A percentile compares a stretch with the other conserved stretches of the same genome.
Conservation (phyloP, 1,284 basidiomycete genomes). For the Neolentinus lepideus region DNA sequence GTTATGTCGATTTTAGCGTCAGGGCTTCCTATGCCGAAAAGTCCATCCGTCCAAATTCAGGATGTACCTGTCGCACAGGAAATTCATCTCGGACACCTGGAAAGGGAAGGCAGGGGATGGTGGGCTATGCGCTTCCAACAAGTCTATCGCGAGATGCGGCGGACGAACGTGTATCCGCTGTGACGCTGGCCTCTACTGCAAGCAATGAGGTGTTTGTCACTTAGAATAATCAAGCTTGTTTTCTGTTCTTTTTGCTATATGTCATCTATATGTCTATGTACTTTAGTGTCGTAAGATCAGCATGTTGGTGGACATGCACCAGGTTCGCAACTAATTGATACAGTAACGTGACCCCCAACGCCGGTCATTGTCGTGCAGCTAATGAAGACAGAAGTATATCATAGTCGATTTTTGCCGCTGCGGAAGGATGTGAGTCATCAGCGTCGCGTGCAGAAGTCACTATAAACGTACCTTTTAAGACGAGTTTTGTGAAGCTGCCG, state of each 20-base stretch:
- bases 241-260: no score
- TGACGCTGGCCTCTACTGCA: no score
- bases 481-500: conserved; percentile 60
- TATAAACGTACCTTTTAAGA: conserved; percentile 65
- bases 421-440: not conserved
- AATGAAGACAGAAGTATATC: conserved; percentile 69
- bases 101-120: conserved; percentile 73
- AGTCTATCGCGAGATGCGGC: conserved; percentile 48
- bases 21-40: conserved; percentile 60
- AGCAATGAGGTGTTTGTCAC: no score
- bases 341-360: no score
- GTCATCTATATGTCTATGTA: not conserved
- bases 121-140: conserved; percentile 71
- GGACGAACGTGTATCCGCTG: not conserved
- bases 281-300: not conserved
- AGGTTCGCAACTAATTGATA: no score
- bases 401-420: conserved; percentile 75
- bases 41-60: conserved; percentile 51
- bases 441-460: not conserved
- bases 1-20: conserved; percentile 47
- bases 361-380: conserved; percentile 49
- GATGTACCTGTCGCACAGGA: conserved; percentile 19
- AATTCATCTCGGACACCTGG: conserved; percentile 28
- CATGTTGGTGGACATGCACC: not conserved
- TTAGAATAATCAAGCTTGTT: no score